phyloP scores from a whole-genome alignment of 208 protist genomes.

The Acanthamoeba divionensis region DNA sequence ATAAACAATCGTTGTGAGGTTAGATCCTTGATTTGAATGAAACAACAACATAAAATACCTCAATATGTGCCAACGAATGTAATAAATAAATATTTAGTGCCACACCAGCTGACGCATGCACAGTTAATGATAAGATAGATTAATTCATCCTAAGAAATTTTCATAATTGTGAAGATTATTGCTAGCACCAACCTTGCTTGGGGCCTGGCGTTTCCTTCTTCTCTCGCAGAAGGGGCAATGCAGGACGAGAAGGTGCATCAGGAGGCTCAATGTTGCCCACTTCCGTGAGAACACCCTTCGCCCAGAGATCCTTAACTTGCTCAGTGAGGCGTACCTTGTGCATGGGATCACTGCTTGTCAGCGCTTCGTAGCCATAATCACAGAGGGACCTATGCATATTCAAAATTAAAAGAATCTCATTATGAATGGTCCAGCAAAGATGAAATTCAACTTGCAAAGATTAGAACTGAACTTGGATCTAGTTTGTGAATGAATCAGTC shows the following conservation, averaged over 20 bases:
- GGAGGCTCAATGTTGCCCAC: neutral
- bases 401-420: too few relatives aligned
- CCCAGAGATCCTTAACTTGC: neutral
- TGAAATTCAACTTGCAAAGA: too few relatives aligned
- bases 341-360: neutral
- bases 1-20: neutral
- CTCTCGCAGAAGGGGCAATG: neutral
- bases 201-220: neutral
- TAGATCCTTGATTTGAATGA: neutral
- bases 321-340: neutral
- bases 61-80: conserved; percentile 14
- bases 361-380: neutral
- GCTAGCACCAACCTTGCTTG: neutral
- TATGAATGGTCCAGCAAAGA: too few relatives aligned
- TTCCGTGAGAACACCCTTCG: neutral
- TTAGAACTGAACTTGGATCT: too few relatives aligned
- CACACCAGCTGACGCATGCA: neutral
- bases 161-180: too few relatives aligned
- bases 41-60: neutral
- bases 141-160: neutral
- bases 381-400: too few relatives aligned
- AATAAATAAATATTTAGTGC: neutral
- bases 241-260: neutral
- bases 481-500: too few relatives aligned
- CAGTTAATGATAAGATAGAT: neutral